phyloP scores from a whole-genome alignment of 441 rosid genomes.

The Metrosideros polymorpha region DNA sequence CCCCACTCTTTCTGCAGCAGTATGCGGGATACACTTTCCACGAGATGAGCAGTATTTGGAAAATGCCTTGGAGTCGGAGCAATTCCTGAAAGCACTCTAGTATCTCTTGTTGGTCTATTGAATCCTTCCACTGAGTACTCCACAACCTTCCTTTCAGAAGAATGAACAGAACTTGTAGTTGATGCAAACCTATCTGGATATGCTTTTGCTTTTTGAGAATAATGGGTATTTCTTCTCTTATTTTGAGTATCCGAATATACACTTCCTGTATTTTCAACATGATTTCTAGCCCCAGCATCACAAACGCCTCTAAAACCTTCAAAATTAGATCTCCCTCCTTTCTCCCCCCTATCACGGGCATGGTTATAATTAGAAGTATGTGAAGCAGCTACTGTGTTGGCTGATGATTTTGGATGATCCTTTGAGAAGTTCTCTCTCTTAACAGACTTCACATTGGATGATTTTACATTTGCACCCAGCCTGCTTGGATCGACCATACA shows the following conservation, averaged over 20 bases:
- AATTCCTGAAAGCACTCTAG: constrained; percentile 25
- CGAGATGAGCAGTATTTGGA: constrained; percentile 20
- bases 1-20: constrained; percentile 57
- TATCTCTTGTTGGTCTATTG: constrained; percentile 28
- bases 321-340: constrained; percentile 26
- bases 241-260: constrained; percentile 20
- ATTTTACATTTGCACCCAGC: constrained; percentile 30
- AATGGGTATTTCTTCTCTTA: constrained; percentile 25
- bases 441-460: constrained; percentile 41
- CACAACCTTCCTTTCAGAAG: constrained; percentile 24
- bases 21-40: constrained; percentile 48
- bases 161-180: constrained; percentile 20
- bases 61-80: constrained; percentile 27
- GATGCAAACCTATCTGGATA: constrained; percentile 19
- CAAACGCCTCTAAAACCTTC: constrained; percentile 37
- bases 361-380: constrained; percentile 19
- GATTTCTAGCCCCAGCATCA: constrained; percentile 16
- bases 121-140: constrained; percentile 20
- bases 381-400: constrained; percentile 19
- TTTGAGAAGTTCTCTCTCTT: constrained; percentile 42
- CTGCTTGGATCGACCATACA: constrained; percentile 55
- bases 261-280: constrained; percentile 17
- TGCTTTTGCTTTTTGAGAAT: constrained; percentile 24
- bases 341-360: constrained; percentile 22
- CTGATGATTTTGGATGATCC: constrained; percentile 40